Base-by-base conservation (phyloP, 2,329 filamentous ascomycete species). In the Pseudomassariella vexata region DNA sequence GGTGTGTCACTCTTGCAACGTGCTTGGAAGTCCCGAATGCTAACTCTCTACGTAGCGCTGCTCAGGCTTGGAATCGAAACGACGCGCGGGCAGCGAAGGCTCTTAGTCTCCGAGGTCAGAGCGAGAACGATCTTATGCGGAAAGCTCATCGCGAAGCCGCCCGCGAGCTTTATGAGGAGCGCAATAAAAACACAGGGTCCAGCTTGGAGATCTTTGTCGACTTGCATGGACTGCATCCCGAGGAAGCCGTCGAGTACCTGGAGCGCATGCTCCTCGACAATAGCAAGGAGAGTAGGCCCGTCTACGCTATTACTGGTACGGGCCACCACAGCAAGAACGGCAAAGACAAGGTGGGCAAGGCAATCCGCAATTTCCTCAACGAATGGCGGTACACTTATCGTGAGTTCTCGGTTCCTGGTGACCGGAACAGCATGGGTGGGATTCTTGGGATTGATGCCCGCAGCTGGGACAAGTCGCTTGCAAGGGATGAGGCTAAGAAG, bases 311-410 rank as follows among this genome's bases (percentile, higher is more conserved):
- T 55, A 95, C 89, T 2, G 92, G 92, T 26, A 96, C 90, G 1
- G 92, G 90, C 4, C 89, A 96, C 52, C 92, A 98, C 62, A 94
- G 86, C 57, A 96, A 96, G 68, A 95, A 95, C 53, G 90, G 92
- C 49, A 96, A 96, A 59, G 92, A 98, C 61, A 98, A 98, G 63
- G 86, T 98, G 21, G 90, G 90, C 53, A 95, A 94, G 62, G 88
- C 89, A 2, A 81, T 96, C 40, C 82, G 92, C 34, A 79, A 76
- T 45, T 96, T 94, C 63, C 66, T 98, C 34, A 94, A 90, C 53
- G 90, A 96, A 56, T 95, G 89, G 88, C 79, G 86, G 41, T 98
- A 95, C 55, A 84, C 86, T 1, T 98, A 90, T 62, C 82, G 90
- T 34, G 92, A 98, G 60, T 98, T 98, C 60, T 92, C 85, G 22